phyloP scores from a whole-genome alignment of 768 basidiomycete species.

The Leccinum uliginosum region DNA sequence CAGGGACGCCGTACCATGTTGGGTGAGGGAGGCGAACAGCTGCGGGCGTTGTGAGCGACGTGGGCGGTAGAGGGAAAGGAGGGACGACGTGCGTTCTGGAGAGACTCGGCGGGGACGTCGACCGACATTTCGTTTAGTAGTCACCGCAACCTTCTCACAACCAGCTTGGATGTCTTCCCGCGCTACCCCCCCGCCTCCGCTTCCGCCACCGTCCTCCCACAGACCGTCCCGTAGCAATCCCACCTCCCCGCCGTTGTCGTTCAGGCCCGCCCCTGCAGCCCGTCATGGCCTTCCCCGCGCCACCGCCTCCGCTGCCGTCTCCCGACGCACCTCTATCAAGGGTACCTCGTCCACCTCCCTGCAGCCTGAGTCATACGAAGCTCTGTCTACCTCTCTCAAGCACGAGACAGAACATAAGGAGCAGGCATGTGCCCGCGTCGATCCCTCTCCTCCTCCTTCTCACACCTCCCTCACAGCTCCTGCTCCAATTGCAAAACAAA shows the following conservation, averaged over 20 bases:
- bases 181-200: slow-evolving; percentile 35
- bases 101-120: slow-evolving; percentile 27
- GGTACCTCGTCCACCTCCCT: slow-evolving; percentile 34
- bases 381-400: slow-evolving; percentile 59
- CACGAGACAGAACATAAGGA: slow-evolving; percentile 81
- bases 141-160: not conserved
- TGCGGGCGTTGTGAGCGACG: slow-evolving; percentile 23
- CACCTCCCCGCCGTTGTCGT: slow-evolving; percentile 38
- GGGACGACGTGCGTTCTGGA: slow-evolving; percentile 31
- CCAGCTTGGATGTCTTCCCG: slow-evolving; percentile 32
- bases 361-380: slow-evolving; percentile 47
- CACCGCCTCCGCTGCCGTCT: slow-evolving; percentile 41
- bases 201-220: slow-evolving; percentile 29
- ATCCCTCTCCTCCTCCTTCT: slow-evolving; percentile 8
- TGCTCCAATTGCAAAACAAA: slow-evolving; percentile 74
- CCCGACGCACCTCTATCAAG: slow-evolving; percentile 52
- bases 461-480: slow-evolving; percentile 45
- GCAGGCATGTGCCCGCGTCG: slow-evolving; percentile 44
- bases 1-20: slow-evolving; percentile 30
- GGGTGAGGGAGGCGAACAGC: slow-evolving; percentile 41
- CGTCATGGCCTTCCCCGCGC: slow-evolving; percentile 50
- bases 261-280: slow-evolving; percentile 48
- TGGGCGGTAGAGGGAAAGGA: not conserved
- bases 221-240: slow-evolving; percentile 41
- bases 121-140: slow-evolving; percentile 1